Percentiles rank a stretch among this genome's conserved stretches.
phyloP scores from a whole-genome alignment of 2,329 filamentous ascomycete species.

The Colletotrichum abscissum region DNA sequence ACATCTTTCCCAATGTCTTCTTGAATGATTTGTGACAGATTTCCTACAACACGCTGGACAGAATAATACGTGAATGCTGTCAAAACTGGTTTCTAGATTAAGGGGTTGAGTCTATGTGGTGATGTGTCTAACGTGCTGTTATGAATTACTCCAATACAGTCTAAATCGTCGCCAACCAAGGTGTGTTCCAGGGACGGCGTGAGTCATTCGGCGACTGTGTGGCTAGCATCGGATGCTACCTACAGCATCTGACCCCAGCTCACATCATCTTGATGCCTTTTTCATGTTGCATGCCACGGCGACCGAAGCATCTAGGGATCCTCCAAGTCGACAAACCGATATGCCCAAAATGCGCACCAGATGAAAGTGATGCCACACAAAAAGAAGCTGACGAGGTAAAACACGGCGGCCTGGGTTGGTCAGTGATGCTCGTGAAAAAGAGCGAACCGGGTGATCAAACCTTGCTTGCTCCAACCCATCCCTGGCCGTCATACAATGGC shows the following conservation, averaged over 20 bases:
- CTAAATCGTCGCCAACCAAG: neutral
- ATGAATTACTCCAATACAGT: neutral
- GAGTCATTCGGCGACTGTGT: constrained; percentile 26
- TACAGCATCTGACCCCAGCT: neutral
- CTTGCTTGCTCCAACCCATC: constrained; percentile 34
- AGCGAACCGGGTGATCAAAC: constrained; percentile 12
- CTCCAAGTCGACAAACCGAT: constrained; percentile 39
- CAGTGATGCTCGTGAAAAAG: neutral
- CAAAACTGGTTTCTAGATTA: neutral
- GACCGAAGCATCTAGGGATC: constrained; percentile 12
- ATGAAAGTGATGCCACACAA: constrained; percentile 36
- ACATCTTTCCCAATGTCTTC: neutral
- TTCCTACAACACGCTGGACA: too few relatives aligned
- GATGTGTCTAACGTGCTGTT: neutral
- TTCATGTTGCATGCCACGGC: neutral
- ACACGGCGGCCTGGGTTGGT: constrained; percentile 34
- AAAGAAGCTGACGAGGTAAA: constrained; percentile 38
- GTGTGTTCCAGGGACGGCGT: constrained; percentile 2
- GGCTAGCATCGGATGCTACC: neutral
- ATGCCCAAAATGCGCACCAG: constrained; percentile 44
- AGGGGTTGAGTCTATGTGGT: neutral
- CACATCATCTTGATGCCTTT: neutral
- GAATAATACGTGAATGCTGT: too few relatives aligned
- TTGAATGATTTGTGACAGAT: neutral
- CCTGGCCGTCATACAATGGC: constrained; percentile 38